phyloP scores from a whole-genome alignment of 257 asterid species.

The Solanum chmielewskii region DNA sequence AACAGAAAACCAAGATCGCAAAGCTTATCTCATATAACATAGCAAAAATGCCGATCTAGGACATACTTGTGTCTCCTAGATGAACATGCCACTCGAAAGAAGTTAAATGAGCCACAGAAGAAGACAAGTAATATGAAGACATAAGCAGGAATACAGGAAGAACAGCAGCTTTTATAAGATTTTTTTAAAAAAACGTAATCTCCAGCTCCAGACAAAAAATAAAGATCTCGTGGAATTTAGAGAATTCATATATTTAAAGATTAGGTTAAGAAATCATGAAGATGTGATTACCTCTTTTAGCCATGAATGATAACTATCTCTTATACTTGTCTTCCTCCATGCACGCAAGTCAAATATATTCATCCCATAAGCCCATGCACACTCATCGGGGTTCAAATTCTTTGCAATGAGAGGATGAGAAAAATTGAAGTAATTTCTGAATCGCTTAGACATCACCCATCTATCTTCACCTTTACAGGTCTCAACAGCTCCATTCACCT shows the following conservation, averaged over 20 bases:
- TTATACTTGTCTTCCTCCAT: slow-evolving; percentile 15
- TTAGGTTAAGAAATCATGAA: neutral
- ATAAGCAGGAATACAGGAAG: neutral
- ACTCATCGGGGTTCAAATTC: slow-evolving; percentile 13
- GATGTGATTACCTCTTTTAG: slow-evolving; percentile 13
- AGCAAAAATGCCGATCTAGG: neutral
- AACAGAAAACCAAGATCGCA: neutral
- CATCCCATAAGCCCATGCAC: slow-evolving; percentile 32
- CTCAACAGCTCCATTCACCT: slow-evolving; percentile 27
- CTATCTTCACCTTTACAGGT: slow-evolving; percentile 21
- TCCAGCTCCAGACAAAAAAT: neutral
- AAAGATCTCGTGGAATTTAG: neutral
- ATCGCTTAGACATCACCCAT: slow-evolving; percentile 17
- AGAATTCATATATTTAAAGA: neutral
- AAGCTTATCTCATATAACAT: neutral
- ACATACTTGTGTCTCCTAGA: neutral
- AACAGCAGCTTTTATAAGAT: neutral
- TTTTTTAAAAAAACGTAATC: neutral
- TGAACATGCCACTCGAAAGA: neutral
- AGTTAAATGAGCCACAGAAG: neutral
- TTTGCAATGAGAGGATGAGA: slow-evolving; percentile 20
- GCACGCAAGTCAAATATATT: slow-evolving; percentile 21
- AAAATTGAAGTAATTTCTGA: slow-evolving; percentile 22
- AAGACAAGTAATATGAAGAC: neutral
- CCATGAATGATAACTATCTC: slow-evolving; percentile 20